Evolutionary conservation across 1,139 yeast genomes (phyloP).

Genomic region (Magnusiomyces tetraspermus): DNA sequence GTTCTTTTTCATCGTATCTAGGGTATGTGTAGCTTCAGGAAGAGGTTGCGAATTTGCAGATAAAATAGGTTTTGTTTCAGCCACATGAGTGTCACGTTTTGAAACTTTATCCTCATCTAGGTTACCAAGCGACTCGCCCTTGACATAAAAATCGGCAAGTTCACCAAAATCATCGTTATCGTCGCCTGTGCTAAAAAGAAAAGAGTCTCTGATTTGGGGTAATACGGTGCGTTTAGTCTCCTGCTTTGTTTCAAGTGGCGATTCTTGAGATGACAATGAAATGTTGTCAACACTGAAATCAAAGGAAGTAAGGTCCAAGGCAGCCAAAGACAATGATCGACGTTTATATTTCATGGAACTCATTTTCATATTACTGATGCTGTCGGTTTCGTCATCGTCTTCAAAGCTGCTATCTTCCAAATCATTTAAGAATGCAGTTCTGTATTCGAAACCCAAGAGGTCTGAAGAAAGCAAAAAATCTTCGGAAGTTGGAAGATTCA

Average conservation of each 20-base stretch:
- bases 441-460: not conserved
- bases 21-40: no score
- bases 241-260: no score
- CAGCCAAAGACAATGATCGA: not conserved
- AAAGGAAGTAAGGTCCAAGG: not conserved
- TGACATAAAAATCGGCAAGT: not conserved
- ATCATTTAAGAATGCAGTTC: not conserved
- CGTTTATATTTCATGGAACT: not conserved
- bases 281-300: not conserved
- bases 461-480: not conserved
- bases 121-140: no score
- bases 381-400: no score
- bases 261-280: not conserved
- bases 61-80: no score
- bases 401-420: no score
- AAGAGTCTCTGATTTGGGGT: not conserved
- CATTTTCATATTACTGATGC: not conserved
- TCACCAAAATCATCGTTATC: not conserved
- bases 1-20: no score
- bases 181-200: not conserved
- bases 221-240: not conserved
- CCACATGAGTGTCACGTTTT: no score
- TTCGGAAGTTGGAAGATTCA: not conserved
- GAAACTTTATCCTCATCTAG: no score
- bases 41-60: no score